These are phyloP conservation scores for Dioszegia crocea DNA, from an alignment of 768 basidiomycete species.

Conservation along the genomic window DNA sequence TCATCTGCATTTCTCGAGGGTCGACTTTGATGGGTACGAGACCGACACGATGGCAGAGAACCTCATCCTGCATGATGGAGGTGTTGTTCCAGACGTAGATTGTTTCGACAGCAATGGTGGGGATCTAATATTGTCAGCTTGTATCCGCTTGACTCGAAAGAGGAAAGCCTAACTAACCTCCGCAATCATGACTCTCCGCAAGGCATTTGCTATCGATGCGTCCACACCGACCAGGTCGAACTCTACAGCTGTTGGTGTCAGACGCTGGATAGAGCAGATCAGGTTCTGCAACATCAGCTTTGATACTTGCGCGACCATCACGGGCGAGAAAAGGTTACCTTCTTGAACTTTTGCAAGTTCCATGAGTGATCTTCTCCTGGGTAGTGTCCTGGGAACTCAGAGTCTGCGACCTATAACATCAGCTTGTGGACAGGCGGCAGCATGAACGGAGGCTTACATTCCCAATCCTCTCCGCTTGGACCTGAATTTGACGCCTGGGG, in stretches of 20 bases:
- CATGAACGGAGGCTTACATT: constrained; percentile 18
- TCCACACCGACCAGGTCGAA: constrained; percentile 95
- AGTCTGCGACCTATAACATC: constrained; percentile 66
- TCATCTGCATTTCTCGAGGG: constrained; percentile 61
- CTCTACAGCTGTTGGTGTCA: constrained; percentile 79
- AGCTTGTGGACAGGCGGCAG: not conserved
- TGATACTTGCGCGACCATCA: not conserved
- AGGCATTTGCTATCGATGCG: constrained; percentile 91
- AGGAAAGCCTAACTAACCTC: constrained; percentile 60
- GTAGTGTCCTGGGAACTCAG: constrained; percentile 85
- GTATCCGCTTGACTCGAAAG: not conserved
- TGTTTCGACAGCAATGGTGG: constrained; percentile 81
- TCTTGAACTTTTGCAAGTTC: constrained; percentile 68
- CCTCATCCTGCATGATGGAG: constrained; percentile 86
- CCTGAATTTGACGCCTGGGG: constrained; percentile 40
- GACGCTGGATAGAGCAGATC: constrained; percentile 66
- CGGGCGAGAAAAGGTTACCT: no score
- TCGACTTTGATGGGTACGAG: constrained; percentile 84
- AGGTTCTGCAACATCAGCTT: constrained; percentile 55
- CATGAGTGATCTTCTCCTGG: constrained; percentile 81
- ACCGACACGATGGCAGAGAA: constrained; percentile 86
- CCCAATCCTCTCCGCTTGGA: constrained; percentile 41
- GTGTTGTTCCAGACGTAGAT: constrained; percentile 95
- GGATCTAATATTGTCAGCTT: constrained; percentile 59
- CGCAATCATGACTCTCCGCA: constrained; percentile 84